Evolutionary conservation across 129 eudicot genomes (phyloP).

Genomic region (Flaveria brownii): DNA sequence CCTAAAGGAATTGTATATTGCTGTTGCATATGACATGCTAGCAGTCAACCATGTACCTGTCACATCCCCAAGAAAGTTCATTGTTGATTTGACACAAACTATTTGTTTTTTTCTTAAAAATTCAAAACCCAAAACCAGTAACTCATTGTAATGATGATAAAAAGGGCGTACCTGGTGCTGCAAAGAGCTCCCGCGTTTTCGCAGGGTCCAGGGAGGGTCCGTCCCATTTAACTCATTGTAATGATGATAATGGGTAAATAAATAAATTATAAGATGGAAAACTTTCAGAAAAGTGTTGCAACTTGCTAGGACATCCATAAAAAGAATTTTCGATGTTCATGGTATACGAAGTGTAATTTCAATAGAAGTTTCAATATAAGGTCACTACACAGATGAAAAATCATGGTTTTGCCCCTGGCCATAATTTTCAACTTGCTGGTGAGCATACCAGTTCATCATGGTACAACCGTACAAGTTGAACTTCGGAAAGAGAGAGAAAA

Average conservation of each 20-base stretch:
- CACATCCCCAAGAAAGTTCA: background rate
- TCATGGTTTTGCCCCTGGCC: slow-evolving; percentile 1
- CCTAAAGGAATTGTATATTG: background rate
- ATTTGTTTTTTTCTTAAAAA: background rate
- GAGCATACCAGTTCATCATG: background rate
- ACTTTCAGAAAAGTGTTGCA: background rate
- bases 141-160: background rate
- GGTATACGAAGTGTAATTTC: background rate
- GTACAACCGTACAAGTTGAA: background rate
- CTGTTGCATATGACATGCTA: background rate
- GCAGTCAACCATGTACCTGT: background rate
- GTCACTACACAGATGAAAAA: background rate
- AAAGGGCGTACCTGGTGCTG: too few relatives aligned
- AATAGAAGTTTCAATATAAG: background rate
- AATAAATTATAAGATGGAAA: background rate
- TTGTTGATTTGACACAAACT: slow-evolving; percentile 2
- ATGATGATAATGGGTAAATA: background rate
- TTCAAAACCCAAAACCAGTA: background rate
- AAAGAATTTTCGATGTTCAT: background rate
- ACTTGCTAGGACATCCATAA: background rate
- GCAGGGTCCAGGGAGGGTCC: too few relatives aligned
- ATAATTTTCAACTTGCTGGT: slow-evolving; percentile 11
- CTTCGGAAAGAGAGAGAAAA: slow-evolving; percentile 13
- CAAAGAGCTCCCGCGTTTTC: too few relatives aligned
- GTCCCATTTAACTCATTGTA: background rate